Percentiles rank a stretch among this genome's conserved stretches.
Conservation (phyloP, 2,329 filamentous ascomycete species). For the Daldinia sp. region DNA sequence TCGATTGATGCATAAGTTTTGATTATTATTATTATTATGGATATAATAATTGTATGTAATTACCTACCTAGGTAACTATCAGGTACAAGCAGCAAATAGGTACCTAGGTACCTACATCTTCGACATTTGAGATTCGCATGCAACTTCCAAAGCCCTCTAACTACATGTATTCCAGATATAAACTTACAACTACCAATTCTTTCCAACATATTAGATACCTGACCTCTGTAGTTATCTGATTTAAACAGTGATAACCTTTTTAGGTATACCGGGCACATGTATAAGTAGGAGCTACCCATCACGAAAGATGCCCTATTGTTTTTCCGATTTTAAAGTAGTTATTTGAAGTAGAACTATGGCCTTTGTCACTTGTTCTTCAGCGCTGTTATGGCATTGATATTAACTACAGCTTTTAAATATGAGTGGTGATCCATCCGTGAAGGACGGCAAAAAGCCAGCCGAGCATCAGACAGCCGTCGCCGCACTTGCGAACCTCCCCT, state of each 20-base stretch:
- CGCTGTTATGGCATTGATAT: slow-evolving; percentile 25
- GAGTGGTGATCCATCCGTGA: slow-evolving; percentile 30
- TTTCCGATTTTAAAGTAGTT: not conserved
- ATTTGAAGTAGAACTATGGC: no score
- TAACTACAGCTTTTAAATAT: slow-evolving; percentile 18
- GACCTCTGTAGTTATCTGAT: not conserved
- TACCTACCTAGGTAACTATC: no score
- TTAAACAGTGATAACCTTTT: not conserved
- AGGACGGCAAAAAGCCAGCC: slow-evolving; percentile 28
- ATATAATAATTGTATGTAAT: slow-evolving; percentile 19
- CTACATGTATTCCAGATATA: slow-evolving; percentile 8
- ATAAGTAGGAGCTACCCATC: not conserved
- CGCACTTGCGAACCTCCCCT: slow-evolving; percentile 43
- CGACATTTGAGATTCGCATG: not conserved
- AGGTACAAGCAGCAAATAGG: no score
- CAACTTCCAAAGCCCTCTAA: not conserved
- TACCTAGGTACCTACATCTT: not conserved
- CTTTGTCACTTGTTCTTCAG: not conserved
- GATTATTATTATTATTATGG: not conserved
- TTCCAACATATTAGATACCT: not conserved
- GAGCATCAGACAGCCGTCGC: slow-evolving; percentile 41
- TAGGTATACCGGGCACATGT: not conserved
- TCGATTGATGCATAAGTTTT: slow-evolving; percentile 31
- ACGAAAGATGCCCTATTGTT: not conserved
- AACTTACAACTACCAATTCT: not conserved